A percentile compares a stretch with the other conserved stretches of the same genome.
phyloP scores from a whole-genome alignment of 768 basidiomycete species.

The Macrolepiota dolichaula region DNA sequence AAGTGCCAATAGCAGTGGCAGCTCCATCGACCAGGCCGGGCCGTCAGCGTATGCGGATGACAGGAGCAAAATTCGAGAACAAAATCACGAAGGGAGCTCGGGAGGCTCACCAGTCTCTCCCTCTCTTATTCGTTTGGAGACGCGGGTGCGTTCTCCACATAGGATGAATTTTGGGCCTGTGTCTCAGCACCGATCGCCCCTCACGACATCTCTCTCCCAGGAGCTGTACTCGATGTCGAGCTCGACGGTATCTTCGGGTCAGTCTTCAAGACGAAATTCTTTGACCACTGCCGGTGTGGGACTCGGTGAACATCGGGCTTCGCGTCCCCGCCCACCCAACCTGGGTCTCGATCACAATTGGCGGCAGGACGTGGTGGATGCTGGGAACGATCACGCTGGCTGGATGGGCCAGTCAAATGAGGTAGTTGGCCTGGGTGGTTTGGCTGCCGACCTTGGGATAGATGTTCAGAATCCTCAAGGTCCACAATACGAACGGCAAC shows the following conservation, averaged over 20 bases:
- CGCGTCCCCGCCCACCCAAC: constrained; percentile 26
- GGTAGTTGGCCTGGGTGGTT: background rate
- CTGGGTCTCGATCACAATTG: constrained; percentile 24
- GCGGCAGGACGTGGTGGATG: background rate
- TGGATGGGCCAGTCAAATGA: background rate
- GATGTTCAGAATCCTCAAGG: background rate
- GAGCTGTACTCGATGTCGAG: background rate
- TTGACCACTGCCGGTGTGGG: constrained; percentile 11
- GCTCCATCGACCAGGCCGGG: constrained; percentile 18
- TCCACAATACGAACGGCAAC: background rate
- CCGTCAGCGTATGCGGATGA: background rate
- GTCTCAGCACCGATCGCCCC: constrained; percentile 1
- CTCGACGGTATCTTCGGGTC: constrained; percentile 6
- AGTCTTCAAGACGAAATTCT: constrained; percentile 14
- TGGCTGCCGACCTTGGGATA: background rate
- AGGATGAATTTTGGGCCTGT: background rate
- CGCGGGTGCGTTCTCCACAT: background rate
- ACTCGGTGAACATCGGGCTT: constrained; percentile 20
- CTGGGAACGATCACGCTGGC: background rate
- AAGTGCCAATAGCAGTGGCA: constrained; percentile 18
- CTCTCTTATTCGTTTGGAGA: background rate
- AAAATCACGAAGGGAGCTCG: background rate
- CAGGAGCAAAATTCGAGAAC: background rate
- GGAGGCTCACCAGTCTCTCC: constrained; percentile 1
- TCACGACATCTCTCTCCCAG: background rate